Base-by-base conservation (phyloP, 305 asterid genomes). In the Fraxinus dipetala region DNA sequence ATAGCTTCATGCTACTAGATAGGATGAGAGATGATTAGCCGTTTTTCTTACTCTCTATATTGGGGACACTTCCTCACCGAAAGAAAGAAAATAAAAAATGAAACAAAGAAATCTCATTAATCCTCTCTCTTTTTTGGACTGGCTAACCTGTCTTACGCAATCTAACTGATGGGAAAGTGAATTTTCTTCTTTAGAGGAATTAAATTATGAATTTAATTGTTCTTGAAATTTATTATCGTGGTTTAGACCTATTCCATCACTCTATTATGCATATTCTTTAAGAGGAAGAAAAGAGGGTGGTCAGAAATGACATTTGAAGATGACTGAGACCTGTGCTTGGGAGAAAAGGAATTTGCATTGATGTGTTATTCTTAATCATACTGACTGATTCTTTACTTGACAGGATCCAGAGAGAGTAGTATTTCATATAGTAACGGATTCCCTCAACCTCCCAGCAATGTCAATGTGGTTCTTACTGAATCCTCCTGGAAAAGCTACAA, bases 391-490 rank as follows among this genome's bases (percentile, higher is more conserved):
- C 75, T 86, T 67, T 82, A 72, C 72, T 75, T 85, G 78, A 75
- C 92, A 92, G 98, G 94, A 88, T n/a, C 92, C 95, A 6, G 92
- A 85, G 86, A 89, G 48, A 80, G 67, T 91, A 26, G 97, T 95
- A 61, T 91, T 95, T 85, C 98, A 93, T 86, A 81, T 95, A 59
- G 93, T 93, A 84, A 93, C 98, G 0, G 94, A 95, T 86, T 83
- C 93, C 40, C 87, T 93, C 24, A 95, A 90, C 87, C 79, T 86
- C 77, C 96, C 98, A 34, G 94, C 98, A 34, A 90, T 95, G 85
- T 83, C 93, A 22, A 92, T 92, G 98, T 95, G 98, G 98, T 95
- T 95, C 91, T 83, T 93, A 86, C 80, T 80, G 76, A 93, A 93
- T 84, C 93, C 97, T 80, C 98, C 95, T 7, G 88, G 87, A 10